phyloP scores from a whole-genome alignment of 768 basidiomycete species.

The Amanita thiersii region DNA sequence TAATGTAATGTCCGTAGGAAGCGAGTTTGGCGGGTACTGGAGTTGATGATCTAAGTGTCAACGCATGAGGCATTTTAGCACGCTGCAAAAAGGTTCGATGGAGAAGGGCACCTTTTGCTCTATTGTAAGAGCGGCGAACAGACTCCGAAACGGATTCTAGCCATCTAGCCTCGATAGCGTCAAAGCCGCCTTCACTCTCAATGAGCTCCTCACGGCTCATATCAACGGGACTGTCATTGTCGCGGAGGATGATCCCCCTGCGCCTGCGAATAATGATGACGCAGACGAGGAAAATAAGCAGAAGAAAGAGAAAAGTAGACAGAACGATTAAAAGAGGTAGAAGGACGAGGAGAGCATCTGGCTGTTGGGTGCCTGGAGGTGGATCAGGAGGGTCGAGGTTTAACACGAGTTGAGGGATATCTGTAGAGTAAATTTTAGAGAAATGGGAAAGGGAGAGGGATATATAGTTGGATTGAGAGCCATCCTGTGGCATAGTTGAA shows the following conservation, averaged over 20 bases:
- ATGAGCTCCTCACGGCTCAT: constrained; percentile 87
- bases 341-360: constrained; percentile 76
- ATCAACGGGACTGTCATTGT: constrained; percentile 89
- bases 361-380: constrained; percentile 21
- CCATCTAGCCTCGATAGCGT: constrained; percentile 90
- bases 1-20: constrained; percentile 94
- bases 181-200: constrained; percentile 89
- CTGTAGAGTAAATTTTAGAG: too few species aligned
- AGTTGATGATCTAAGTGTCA: constrained; percentile 58
- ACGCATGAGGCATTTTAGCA: constrained; percentile 9
- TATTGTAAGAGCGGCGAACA: constrained; percentile 61
- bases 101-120: constrained; percentile 67
- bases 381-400: constrained; percentile 19
- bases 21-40: constrained; percentile 92
- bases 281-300: constrained; percentile 86
- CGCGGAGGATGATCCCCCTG: constrained; percentile 70
- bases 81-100: constrained; percentile 8
- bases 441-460: not conserved
- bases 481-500: constrained; percentile 6
- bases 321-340: constrained; percentile 92
- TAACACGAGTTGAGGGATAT: too few species aligned
- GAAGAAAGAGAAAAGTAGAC: constrained; percentile 85
- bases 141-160: constrained; percentile 72
- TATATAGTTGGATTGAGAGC: constrained; percentile 3
- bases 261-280: constrained; percentile 76